These are phyloP conservation scores for Uromyces viciae-fabae DNA, from an alignment of 1,284 basidiomycete genomes.

Conservation along the genomic window DNA sequence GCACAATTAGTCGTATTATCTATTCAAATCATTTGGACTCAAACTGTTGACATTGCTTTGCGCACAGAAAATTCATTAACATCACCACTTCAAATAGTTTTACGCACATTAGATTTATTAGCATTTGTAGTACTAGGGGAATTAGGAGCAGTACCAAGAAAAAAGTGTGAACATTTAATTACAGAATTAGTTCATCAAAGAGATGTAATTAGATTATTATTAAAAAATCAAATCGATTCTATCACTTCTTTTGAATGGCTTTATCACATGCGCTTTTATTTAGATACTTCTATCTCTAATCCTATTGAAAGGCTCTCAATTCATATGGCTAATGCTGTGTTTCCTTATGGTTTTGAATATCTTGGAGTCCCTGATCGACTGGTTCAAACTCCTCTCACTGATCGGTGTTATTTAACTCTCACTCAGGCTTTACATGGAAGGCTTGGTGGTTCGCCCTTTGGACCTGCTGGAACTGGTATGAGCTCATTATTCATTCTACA, in stretches of 20 bases:
- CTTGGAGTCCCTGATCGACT: slow-evolving; percentile 93
- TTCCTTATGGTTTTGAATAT: slow-evolving; percentile 99
- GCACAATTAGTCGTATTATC: slow-evolving; percentile 94
- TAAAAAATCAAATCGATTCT: slow-evolving; percentile 66
- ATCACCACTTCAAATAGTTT: slow-evolving; percentile 69
- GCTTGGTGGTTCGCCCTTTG: slow-evolving; percentile 93
- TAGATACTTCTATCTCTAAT: slow-evolving; percentile 67
- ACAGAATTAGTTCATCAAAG: slow-evolving; percentile 97
- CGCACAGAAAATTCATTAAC: slow-evolving; percentile 63
- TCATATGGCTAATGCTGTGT: slow-evolving; percentile 82
- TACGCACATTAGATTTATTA: slow-evolving; percentile 81
- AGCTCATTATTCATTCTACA: too few relatives aligned
- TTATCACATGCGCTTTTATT: slow-evolving; percentile 98
- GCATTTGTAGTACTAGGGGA: slow-evolving; percentile 93
- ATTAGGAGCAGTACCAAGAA: slow-evolving; percentile 77
- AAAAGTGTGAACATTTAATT: slow-evolving; percentile 97
- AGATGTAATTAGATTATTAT: slow-evolving; percentile 80
- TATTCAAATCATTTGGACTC: slow-evolving; percentile 89
- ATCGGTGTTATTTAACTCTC: slow-evolving; percentile 90
- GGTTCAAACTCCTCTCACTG: slow-evolving; percentile 97
- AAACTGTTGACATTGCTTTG: slow-evolving; percentile 72
- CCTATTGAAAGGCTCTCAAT: slow-evolving; percentile 74
- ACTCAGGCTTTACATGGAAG: slow-evolving; percentile 94
- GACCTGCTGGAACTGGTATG: slow-evolving; percentile 89
- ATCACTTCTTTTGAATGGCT: slow-evolving; percentile 83